These are phyloP conservation scores for Vararia minispora DNA, from an alignment of 768 basidiomycete species.

Conservation along the genomic window DNA sequence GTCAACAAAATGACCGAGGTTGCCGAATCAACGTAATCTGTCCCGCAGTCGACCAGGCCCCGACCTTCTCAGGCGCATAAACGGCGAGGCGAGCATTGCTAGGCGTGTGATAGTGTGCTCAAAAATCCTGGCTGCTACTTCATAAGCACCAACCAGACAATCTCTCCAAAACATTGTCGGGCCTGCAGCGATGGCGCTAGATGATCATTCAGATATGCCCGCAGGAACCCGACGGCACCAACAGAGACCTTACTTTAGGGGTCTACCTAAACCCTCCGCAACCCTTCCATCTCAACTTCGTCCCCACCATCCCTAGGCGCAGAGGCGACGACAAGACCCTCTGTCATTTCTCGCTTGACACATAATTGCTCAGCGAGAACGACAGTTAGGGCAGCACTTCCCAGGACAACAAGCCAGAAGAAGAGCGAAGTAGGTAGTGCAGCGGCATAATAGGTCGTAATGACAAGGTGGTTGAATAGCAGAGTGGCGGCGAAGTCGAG, in stretches of 20 bases:
- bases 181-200: too few species aligned
- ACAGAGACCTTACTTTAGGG: conserved; percentile 22
- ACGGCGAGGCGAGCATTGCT: too few species aligned
- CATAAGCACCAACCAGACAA: too few species aligned
- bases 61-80: too few species aligned
- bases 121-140: too few species aligned
- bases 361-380: conserved; percentile 86
- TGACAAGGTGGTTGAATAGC: conserved; percentile 81
- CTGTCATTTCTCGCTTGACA: conserved; percentile 80
- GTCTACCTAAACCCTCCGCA: conserved; percentile 45
- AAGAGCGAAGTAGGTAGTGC: conserved; percentile 81
- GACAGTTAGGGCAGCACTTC: conserved; percentile 62
- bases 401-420: conserved; percentile 79
- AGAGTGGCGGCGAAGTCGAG: conserved; percentile 92
- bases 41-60: too few species aligned
- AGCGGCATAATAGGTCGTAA: conserved; percentile 87
- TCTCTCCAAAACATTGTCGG: too few species aligned
- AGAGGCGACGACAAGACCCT: conserved; percentile 53
- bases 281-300: conserved; percentile 42
- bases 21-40: too few species aligned
- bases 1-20: too few species aligned
- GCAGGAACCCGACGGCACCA: not conserved
- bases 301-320: conserved; percentile 34
- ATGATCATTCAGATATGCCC: too few species aligned
- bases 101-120: too few species aligned